Conservation (phyloP, 2,329 filamentous ascomycete genomes). For the Cryphonectria carpinicola region DNA sequence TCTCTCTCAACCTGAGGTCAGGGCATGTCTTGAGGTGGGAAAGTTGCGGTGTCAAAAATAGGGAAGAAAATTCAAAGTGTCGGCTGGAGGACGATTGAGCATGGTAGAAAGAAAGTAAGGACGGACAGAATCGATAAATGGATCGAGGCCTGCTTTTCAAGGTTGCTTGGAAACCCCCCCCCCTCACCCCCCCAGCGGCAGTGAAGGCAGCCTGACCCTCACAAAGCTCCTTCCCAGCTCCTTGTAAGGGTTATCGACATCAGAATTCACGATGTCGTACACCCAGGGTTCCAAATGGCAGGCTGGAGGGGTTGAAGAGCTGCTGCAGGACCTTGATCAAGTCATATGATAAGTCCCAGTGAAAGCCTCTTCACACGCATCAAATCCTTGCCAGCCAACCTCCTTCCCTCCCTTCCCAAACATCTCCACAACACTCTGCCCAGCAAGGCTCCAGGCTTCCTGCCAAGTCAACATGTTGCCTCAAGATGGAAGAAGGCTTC, state of each 20-base stretch:
- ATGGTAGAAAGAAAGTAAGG: background rate
- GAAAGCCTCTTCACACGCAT: background rate
- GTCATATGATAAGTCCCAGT: background rate
- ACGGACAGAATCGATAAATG: background rate
- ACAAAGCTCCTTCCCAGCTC: constrained; percentile 2
- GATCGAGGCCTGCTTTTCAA: background rate
- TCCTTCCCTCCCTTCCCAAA: background rate
- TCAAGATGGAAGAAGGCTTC: background rate
- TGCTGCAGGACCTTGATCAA: background rate
- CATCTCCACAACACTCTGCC: background rate
- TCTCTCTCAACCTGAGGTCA: constrained; percentile 8
- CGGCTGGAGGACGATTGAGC: background rate
- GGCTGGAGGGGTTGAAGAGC: background rate
- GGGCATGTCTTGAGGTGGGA: background rate
- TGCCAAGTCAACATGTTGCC: background rate
- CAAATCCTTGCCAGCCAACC: background rate
- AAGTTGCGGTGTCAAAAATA: background rate
- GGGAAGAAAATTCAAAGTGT: background rate
- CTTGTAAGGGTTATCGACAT: background rate
- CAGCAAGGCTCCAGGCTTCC: background rate
- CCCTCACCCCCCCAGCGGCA: too few species aligned
- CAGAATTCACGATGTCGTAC: background rate
- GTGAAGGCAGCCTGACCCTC: background rate
- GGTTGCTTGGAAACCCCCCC: background rate
- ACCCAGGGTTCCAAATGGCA: background rate